A percentile compares a stretch with the other conserved stretches of the same genome.
These are phyloP conservation scores for Gynandropsis gynandra DNA, from an alignment of 345 rosid species.

Conservation along the genomic window DNA sequence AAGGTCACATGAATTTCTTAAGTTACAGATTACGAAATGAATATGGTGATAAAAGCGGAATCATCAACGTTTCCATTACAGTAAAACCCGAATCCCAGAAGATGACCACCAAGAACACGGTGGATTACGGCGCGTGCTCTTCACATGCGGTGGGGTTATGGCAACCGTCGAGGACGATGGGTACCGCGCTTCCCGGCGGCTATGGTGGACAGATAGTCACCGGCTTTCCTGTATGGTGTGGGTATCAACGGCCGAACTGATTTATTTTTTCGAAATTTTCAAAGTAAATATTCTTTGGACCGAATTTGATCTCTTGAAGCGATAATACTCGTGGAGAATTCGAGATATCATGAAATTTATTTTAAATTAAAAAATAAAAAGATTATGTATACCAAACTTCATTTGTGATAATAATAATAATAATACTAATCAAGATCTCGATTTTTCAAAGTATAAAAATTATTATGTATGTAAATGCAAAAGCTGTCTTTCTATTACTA, in stretches of 20 bases:
- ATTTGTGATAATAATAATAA: no score
- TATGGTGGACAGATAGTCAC: constrained; percentile 18
- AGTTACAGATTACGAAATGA: constrained; percentile 58
- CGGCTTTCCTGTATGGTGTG: constrained; percentile 23
- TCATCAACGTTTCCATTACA: constrained; percentile 54
- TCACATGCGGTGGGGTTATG: constrained; percentile 17
- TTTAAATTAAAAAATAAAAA: no score
- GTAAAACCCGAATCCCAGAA: constrained; percentile 21
- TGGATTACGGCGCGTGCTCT: constrained; percentile 5
- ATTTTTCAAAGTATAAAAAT: no score
- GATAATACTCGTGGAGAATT: no score
- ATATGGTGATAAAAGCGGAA: constrained; percentile 43
- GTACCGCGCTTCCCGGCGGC: constrained; percentile 16
- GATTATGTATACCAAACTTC: no score
- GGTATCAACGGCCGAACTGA: constrained; percentile 4
- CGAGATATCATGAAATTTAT: no score
- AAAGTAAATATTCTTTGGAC: no score
- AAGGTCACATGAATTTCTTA: constrained; percentile 46
- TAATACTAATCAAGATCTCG: no score
- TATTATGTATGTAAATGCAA: no score
- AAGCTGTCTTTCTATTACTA: no score
- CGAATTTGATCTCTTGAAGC: no score
- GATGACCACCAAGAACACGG: not conserved
- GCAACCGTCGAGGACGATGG: not conserved
- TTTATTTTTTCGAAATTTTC: not conserved